Base-by-base conservation (phyloP, 2,329 filamentous ascomycete species). In the Neodidymelliopsis sp. region DNA sequence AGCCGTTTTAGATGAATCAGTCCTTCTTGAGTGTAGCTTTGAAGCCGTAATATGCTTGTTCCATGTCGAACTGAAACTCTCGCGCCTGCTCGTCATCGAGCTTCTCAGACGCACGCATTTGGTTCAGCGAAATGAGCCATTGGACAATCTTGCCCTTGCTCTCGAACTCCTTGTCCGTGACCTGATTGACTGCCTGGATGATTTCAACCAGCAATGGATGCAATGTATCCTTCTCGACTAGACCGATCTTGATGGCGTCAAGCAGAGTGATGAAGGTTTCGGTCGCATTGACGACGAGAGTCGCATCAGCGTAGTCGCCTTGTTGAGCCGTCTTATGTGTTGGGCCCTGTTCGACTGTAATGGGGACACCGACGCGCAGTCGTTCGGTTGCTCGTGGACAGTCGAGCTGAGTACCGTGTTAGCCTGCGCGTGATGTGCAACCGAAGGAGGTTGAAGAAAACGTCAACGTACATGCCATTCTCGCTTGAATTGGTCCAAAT, bases 251-350 rank as follows among this genome's bases (percentile, higher is more conserved):
- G 63, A 99, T 82, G 12, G 94, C 95, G 70, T 99, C 94, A 41
- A 99, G 83, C 69, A 99, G 93, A 0, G 94, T 99, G 73, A 99
- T 99, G 73, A 99, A 99, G 72, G 97, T 95, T 73, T 99, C 92
- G 1, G 93, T 97, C 2, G 94, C 94, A 57, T 93, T 87, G 30
- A 95, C 79, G 49, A 97, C 95, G 25, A 97, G 75, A 33, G 78
- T 81, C 28, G 82, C 81, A n/a, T 82, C 82, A 33, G 79, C 77
- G 36, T 38, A 73, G 68, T 61, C 69, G 43, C 67, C 69, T 51
- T 71, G 69, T 41, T 72, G 66, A 11, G 68, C 62, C 20, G 70
- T 53, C 27, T 70, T 71, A 54, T 79, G 77, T 30, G 78, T 76
- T 10, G 83, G 80, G 1, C 68, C 69, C 53, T 84, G 83, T 69